phyloP scores from a whole-genome alignment of 2,329 filamentous ascomycete species.

The Emergomyces orientalis region DNA sequence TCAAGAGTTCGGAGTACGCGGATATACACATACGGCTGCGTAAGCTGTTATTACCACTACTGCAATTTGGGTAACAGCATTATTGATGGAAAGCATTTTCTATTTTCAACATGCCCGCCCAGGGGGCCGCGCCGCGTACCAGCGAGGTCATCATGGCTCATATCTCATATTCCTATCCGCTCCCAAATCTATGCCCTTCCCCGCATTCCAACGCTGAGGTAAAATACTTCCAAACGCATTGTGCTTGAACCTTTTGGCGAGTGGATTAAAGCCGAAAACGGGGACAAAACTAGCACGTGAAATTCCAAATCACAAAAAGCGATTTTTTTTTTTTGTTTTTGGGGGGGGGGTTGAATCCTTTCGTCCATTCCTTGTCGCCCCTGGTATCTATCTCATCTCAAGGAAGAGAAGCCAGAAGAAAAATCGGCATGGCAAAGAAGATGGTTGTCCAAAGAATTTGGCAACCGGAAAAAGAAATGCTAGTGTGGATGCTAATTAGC shows the following conservation, averaged over 20 bases:
- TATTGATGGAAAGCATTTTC: too few species aligned
- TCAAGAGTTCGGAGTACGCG: background rate
- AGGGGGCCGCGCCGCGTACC: too few species aligned
- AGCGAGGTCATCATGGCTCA: background rate
- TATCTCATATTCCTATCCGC: too few species aligned
- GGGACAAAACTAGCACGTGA: background rate
- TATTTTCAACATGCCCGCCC: too few species aligned
- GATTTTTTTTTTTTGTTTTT: too few species aligned
- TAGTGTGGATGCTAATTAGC: background rate
- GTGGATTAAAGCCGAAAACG: too few species aligned
- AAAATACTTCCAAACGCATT: too few species aligned
- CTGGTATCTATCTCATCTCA: background rate
- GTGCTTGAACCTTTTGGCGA: too few species aligned
- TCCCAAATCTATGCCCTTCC: background rate
- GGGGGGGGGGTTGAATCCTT: too few species aligned
- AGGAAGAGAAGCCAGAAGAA: background rate
- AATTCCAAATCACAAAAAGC: background rate
- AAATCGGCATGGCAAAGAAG: background rate
- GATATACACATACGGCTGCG: too few species aligned
- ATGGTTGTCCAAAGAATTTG: background rate
- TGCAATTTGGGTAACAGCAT: too few species aligned
- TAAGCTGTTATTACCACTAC: background rate
- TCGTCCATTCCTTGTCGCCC: too few species aligned
- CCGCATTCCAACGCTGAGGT: background rate
- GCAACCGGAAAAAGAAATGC: background rate